Conservation (phyloP, 2,329 filamentous ascomycete species). For the Alternaria postmessia region DNA sequence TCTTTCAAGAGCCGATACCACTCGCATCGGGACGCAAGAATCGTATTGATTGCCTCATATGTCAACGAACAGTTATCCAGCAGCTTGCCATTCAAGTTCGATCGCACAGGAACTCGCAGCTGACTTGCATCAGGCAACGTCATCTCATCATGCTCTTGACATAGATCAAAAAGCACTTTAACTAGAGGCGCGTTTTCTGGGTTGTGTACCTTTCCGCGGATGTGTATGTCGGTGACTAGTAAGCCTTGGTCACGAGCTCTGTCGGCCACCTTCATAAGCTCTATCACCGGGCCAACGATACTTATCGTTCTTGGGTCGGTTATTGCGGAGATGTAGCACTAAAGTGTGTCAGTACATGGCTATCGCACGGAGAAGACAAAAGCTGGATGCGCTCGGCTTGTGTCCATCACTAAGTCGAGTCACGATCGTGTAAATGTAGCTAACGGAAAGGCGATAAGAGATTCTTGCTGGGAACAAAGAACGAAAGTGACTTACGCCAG, state of each 20-base stretch:
- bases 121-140: conserved; percentile 18
- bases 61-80: conserved; percentile 10
- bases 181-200: conserved; percentile 30
- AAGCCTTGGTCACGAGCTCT: conserved; percentile 21
- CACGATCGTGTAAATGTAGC: neutral
- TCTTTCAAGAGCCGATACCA: conserved; percentile 29
- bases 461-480: neutral
- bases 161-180: conserved; percentile 20
- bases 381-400: neutral
- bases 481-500: conserved; percentile 22
- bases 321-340: conserved; percentile 32
- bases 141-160: conserved; percentile 15
- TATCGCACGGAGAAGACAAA: neutral
- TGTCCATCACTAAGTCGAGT: neutral
- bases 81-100: conserved; percentile 21
- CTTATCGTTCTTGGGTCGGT: conserved; percentile 35
- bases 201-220: conserved; percentile 33
- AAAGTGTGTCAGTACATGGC: conserved; percentile 5
- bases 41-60: conserved; percentile 24
- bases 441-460: neutral
- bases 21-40: conserved; percentile 31
- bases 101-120: conserved; percentile 22
- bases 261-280: conserved; percentile 19
- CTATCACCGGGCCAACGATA: conserved; percentile 23
- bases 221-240: conserved; percentile 23